Conservation (phyloP, 2,329 filamentous ascomycete genomes). For the Neocucurbitaria cava region DNA sequence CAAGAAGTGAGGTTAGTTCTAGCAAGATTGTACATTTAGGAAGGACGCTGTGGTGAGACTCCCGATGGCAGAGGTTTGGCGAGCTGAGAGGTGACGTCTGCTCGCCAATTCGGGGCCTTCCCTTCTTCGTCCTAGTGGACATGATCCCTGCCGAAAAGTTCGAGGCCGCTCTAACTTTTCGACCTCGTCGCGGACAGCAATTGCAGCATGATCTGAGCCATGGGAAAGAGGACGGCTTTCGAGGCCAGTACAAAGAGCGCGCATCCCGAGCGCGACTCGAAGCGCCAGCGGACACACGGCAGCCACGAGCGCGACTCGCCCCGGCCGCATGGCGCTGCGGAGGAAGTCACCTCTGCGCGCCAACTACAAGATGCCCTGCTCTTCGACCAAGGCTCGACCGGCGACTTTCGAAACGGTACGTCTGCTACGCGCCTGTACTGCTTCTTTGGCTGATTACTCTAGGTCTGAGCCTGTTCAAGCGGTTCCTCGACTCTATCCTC, state of each 20-base stretch:
- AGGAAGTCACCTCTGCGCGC: slow-evolving; percentile 42
- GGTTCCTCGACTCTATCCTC: slow-evolving; percentile 69
- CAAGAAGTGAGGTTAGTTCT: too few species aligned
- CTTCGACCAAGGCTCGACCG: slow-evolving; percentile 46
- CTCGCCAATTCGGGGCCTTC: slow-evolving; percentile 1
- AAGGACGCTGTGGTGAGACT: not conserved
- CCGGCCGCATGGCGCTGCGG: slow-evolving; percentile 24
- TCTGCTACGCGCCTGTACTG: too few species aligned
- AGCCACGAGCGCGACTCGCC: slow-evolving; percentile 34
- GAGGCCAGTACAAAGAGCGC: slow-evolving; percentile 36
- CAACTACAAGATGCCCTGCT: slow-evolving; percentile 46
- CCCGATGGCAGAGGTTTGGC: not conserved
- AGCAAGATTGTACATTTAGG: too few species aligned
- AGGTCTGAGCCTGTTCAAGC: slow-evolving; percentile 74
- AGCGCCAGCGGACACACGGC: slow-evolving; percentile 41
- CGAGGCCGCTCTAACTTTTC: slow-evolving; percentile 23
- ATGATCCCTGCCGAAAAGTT: slow-evolving; percentile 24
- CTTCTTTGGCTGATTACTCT: slow-evolving; percentile 11
- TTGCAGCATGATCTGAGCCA: slow-evolving; percentile 18
- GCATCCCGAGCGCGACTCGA: slow-evolving; percentile 31
- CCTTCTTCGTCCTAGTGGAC: slow-evolving; percentile 8
- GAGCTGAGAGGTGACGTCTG: slow-evolving; percentile 3
- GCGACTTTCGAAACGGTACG: slow-evolving; percentile 40
- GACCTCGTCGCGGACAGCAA: slow-evolving; percentile 10
- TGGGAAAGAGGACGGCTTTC: slow-evolving; percentile 44